Percentiles rank a stretch among this genome's conserved stretches.
Evolutionary conservation across 345 rosid species (phyloP).

Genomic region (Melaleuca quinquenervia): DNA sequence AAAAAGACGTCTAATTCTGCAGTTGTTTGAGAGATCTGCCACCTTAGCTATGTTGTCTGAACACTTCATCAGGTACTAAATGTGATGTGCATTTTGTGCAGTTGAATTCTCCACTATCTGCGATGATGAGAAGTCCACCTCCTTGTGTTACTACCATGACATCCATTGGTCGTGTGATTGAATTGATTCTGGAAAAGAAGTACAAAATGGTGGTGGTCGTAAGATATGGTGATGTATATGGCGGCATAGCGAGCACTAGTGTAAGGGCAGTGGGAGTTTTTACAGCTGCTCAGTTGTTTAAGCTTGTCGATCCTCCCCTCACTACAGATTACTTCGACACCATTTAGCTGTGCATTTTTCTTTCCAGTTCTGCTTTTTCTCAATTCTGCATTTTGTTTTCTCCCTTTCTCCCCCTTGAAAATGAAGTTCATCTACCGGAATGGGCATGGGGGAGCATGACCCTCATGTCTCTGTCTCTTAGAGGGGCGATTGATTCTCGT

Average conservation of each 20-base stretch:
- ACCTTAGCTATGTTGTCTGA: neutral
- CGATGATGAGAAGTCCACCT: conserved; percentile 70
- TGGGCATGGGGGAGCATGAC: conserved; percentile 10
- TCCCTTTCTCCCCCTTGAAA: neutral
- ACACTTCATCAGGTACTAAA: neutral
- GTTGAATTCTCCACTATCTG: conserved; percentile 44
- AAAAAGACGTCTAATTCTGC: neutral
- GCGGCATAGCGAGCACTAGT: conserved; percentile 14
- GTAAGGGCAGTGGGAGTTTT: conserved; percentile 51
- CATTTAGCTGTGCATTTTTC: neutral
- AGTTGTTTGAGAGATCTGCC: neutral
- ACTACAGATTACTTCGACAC: neutral
- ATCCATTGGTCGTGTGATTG: conserved; percentile 39
- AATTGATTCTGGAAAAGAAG: conserved; percentile 51
- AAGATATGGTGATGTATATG: conserved; percentile 17
- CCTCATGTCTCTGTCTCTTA: neutral
- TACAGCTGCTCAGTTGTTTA: conserved; percentile 40
- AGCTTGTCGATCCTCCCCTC: conserved; percentile 12
- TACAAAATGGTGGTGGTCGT: conserved; percentile 56
- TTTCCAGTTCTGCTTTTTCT: neutral
- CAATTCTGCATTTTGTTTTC: neutral
- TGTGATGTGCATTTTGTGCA: conserved; percentile 9
- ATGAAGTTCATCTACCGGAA: neutral
- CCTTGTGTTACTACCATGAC: conserved; percentile 48
- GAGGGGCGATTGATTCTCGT: neutral